Evolutionary conservation across 139 green algal species (phyloP).

Genomic region (Haematococcus lacustris): DNA sequence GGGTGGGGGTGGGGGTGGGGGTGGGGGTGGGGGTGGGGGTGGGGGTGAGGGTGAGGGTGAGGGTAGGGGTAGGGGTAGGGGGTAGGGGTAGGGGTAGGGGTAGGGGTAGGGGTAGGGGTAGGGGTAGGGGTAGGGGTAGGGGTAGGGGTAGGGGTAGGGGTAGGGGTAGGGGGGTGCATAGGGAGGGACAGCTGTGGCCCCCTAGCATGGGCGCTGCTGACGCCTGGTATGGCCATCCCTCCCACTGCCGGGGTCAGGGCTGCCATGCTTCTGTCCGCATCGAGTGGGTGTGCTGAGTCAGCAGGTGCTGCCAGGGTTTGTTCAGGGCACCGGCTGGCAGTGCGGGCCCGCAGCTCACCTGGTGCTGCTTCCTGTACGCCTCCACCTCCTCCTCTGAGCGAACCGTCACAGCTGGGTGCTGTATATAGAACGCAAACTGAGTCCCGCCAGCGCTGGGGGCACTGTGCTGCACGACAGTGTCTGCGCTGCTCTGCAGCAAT

Average conservation of each 20-base stretch:
- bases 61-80: no score
- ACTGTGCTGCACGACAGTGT: no score
- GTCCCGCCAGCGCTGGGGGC: no score
- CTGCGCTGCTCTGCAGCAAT: no score
- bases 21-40: no score
- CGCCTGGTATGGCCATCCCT: neutral
- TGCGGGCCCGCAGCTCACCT: conserved; percentile 20
- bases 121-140: no score
- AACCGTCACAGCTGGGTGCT: conserved; percentile 74
- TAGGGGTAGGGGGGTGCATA: no score
- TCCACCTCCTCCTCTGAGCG: conserved; percentile 59
- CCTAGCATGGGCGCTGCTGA: neutral
- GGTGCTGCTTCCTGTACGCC: conserved; percentile 67
- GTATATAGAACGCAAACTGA: conserved; percentile 41
- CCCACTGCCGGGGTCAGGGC: neutral
- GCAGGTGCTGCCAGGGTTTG: neutral
- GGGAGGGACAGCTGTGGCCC: neutral
- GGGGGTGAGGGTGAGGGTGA: no score
- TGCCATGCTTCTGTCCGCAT: neutral
- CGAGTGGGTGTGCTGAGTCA: neutral
- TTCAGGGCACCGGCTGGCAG: neutral
- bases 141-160: no score
- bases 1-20: no score
- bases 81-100: no score
- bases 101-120: no score